phyloP scores from a whole-genome alignment of 805 yeast species.

The Candida loeiensis region DNA sequence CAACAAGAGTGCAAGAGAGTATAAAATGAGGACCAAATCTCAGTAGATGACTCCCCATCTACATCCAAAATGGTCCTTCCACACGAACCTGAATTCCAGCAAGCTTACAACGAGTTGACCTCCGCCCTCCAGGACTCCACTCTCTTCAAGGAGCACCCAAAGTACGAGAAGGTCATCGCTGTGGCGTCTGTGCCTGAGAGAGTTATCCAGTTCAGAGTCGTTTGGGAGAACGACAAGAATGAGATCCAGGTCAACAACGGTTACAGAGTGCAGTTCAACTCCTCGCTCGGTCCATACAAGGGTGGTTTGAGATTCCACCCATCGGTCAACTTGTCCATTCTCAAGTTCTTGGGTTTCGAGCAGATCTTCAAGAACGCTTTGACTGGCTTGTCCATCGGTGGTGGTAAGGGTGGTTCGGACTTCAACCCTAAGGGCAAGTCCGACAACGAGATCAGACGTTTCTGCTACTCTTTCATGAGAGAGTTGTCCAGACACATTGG shows the following conservation, averaged over 20 bases:
- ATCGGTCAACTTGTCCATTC: constrained; percentile 88
- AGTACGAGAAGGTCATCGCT: constrained; percentile 81
- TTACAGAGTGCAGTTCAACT: constrained; percentile 97
- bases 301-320: constrained; percentile 99
- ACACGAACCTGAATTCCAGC: constrained; percentile 97
- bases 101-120: constrained; percentile 92
- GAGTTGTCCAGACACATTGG: constrained; percentile 96
- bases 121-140: constrained; percentile 89
- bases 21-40: constrained; percentile 3
- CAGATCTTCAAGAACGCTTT: constrained; percentile 98
- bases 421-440: constrained; percentile 96
- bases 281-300: constrained; percentile 98
- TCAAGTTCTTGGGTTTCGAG: constrained; percentile 96
- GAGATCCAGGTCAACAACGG: constrained; percentile 92
- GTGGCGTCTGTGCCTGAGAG: constrained; percentile 95
- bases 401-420: constrained; percentile 99
- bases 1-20: not conserved
- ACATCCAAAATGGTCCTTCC: constrained; percentile 64
- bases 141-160: constrained; percentile 82
- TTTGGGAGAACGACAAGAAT: constrained; percentile 96
- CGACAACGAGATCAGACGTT: constrained; percentile 91
- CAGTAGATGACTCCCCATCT: not conserved
- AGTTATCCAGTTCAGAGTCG: constrained; percentile 92
- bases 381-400: constrained; percentile 97
- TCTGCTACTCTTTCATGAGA: constrained; percentile 93